phyloP scores from a whole-genome alignment of 164 flowering plant genomes.

The Stephania cephalantha region DNA sequence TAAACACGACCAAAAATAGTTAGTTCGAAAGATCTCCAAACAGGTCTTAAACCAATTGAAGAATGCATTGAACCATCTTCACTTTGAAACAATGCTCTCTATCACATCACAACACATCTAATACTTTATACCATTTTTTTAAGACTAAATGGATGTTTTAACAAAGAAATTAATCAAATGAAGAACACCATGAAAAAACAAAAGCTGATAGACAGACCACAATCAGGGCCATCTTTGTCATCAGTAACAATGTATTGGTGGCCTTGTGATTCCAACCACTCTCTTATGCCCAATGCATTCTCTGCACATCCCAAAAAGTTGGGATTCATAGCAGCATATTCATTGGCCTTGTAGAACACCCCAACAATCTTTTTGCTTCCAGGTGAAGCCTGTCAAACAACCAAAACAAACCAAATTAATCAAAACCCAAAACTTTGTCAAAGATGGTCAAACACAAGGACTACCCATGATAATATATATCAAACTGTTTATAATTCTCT shows the following conservation, averaged over 20 bases:
- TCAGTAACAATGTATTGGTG: constrained; percentile 95
- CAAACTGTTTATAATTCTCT: background rate
- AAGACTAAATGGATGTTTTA: too few relatives aligned
- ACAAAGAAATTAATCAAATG: too few relatives aligned
- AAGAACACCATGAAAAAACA: background rate
- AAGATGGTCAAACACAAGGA: background rate
- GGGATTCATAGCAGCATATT: constrained; percentile 82
- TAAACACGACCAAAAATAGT: background rate
- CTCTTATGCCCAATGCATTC: constrained; percentile 67
- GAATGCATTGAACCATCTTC: background rate
- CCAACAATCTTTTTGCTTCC: constrained; percentile 95
- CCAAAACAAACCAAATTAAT: background rate
- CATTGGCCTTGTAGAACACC: constrained; percentile 92
- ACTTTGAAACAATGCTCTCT: too few relatives aligned
- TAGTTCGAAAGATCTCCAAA: background rate
- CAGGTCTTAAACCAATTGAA: background rate
- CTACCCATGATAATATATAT: background rate
- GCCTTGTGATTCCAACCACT: constrained; percentile 96
- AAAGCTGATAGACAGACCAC: constrained; percentile 39
- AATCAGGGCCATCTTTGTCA: constrained; percentile 93
- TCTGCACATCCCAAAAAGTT: constrained; percentile 86
- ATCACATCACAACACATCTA: too few relatives aligned
- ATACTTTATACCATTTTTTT: background rate
- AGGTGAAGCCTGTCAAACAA: constrained; percentile 49
- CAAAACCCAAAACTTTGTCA: background rate